phyloP scores from a whole-genome alignment of 2,329 filamentous ascomycete genomes.

The Ceratocystis variospora region DNA sequence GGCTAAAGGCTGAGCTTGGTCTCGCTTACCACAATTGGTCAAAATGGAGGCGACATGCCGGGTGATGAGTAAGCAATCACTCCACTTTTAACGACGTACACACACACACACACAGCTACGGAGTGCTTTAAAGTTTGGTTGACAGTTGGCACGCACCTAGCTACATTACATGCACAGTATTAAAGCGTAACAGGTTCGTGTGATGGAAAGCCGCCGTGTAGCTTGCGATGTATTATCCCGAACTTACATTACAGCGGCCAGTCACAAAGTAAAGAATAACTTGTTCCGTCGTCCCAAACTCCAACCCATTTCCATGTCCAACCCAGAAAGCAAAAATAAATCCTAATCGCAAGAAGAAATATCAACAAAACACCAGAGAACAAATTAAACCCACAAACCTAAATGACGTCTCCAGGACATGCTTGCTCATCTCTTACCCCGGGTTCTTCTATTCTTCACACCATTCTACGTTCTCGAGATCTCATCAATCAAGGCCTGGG shows the following conservation, averaged over 20 bases:
- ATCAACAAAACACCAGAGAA: not conserved
- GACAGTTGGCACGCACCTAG: too few species aligned
- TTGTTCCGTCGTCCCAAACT: not conserved
- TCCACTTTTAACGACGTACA: constrained; percentile 17
- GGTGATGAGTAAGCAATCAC: constrained; percentile 9
- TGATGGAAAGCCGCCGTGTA: not conserved
- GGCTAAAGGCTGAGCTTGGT: too few species aligned
- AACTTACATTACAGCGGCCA: not conserved
- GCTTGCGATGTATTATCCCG: not conserved
- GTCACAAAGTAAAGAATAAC: not conserved
- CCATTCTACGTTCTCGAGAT: constrained; percentile 27
- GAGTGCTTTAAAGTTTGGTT: too few species aligned
- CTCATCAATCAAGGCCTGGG: constrained; percentile 47
- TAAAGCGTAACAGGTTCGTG: too few species aligned
- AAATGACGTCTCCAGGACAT: not conserved
- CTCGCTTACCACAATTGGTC: too few species aligned
- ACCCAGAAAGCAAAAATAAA: not conserved
- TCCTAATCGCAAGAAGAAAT: not conserved
- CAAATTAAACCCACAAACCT: not conserved
- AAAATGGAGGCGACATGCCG: not conserved
- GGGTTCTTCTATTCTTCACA: not conserved
- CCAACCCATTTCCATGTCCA: not conserved
- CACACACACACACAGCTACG: too few species aligned
- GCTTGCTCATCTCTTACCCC: not conserved
- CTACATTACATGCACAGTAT: too few species aligned